Evolutionary conservation across 345 rosid species (phyloP), one percentile per base, ranked within the genome.

Genomic region (Eucalyptus sideroxylon): DNA sequence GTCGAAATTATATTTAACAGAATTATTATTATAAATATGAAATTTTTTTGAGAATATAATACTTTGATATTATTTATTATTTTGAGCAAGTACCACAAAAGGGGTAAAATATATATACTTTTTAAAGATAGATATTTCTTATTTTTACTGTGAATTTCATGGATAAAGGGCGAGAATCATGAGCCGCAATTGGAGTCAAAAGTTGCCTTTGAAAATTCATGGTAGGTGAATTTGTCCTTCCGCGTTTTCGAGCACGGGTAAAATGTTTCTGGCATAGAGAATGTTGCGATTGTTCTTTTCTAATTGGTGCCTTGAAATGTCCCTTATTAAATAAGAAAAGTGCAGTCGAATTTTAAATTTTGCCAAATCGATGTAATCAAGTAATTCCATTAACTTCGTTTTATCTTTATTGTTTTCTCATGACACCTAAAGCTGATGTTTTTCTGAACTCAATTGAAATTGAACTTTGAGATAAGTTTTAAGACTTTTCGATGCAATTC

Each of bases 401-500:
- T 53, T 53, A 65, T 59, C 14, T 59, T 59, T 24, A 59, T 11
- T 19, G 5, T 59, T 59, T 59, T 13, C 6, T 56, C 30, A 56
- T 30, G 19, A n/a, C 15, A 65, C 10, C 6, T 8, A 31, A 7
- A 4, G 42, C 24, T 6, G 16, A 17, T 6, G 16, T 62, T 6
- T 7, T 16, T 16, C 5, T 8, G 12, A 21, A 16, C 13, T 69
- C 42, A 3, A 69, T 8, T 9, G 7, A 53, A 34, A 69, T 69
- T 16, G 2, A 16, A 31, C 23, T 34, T 69, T 34, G 23, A 31
- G 13, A 16, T 9, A 11, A 9, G 8, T 19, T 19, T 37, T 19
- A 19, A 11, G 2, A 11, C 2, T 37, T 10, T 19, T 9, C 13
- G 2, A 1, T 19, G 10, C 3, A 15, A 30, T 65, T 15, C 21